phyloP scores from a whole-genome alignment of 371 early-diverging fungal species.

The Mortierella sp. region DNA sequence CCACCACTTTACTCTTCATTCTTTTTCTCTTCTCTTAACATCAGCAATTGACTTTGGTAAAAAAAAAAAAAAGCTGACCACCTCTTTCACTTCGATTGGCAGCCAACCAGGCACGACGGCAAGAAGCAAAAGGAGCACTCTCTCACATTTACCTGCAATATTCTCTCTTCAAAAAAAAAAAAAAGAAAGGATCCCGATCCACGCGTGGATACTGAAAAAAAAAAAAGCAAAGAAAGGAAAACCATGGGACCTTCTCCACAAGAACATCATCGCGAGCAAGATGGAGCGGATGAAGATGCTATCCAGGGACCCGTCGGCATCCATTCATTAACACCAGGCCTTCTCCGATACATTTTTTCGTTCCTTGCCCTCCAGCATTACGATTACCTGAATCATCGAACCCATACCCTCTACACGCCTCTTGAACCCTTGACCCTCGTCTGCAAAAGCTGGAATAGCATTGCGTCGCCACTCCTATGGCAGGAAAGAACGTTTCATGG shows the following conservation, averaged over 20 bases:
- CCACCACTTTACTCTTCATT: no score
- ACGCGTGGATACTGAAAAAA: no score
- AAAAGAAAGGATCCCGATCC: no score
- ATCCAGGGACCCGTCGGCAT: constrained; percentile 29
- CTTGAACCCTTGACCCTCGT: constrained; percentile 49
- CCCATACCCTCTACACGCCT: constrained; percentile 46
- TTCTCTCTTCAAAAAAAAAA: no score
- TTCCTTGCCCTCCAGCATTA: constrained; percentile 47
- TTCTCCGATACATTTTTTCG: constrained; percentile 49
- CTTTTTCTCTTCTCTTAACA: background rate
- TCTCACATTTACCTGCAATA: no score
- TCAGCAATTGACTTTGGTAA: background rate
- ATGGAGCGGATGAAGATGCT: no score
- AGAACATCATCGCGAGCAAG: no score
- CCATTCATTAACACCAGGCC: constrained; percentile 40
- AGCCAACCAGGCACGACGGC: background rate
- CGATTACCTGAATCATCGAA: constrained; percentile 52
- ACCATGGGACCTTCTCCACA: no score
- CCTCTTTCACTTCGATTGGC: background rate
- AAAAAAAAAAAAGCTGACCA: background rate
- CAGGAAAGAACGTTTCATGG: constrained; percentile 53
- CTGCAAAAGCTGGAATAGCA: constrained; percentile 44
- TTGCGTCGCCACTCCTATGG: constrained; percentile 50
- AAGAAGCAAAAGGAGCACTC: no score
- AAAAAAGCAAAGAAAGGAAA: no score